Base-by-base conservation (phyloP, 306 rosid species). In the Castanospermum australe region DNA sequence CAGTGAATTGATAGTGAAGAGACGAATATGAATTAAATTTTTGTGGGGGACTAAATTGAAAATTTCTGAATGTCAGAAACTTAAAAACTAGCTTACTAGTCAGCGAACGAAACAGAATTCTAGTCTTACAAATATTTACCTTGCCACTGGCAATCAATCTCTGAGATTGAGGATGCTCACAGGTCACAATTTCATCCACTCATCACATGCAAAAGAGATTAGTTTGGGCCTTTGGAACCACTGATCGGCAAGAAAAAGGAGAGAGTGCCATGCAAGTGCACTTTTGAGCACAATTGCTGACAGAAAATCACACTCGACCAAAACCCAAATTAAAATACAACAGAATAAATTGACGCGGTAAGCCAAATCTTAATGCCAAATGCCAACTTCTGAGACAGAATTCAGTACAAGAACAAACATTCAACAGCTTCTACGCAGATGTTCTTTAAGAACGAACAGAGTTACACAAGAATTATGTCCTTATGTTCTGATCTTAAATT, bases 401-500 rank as follows among this genome's bases (percentile, higher is more conserved):
- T 63, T 45, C 44, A 42, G 57, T 24, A 57, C 22, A 75, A 54
- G 39, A 33, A 50, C 81, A 76, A 65, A 5, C 44, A 76, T 13
- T 42, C 25, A 66, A 72, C 39, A 67, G 55, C 84, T 62, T 21
- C 69, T 36, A 17, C 8, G 47, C 35, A 75, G 52, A 33, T 57
- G 45, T 39, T 60, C 47, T 51, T 57, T 68, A 22, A 48, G 59
- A 70, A 78, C 36, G 38, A 52, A 42, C 47, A 51, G 62, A 62
- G n/a, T n/a, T n/a, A n/a, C n/a, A n/a, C n/a, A n/a, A 15, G 52
- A 82, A 56, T 17, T 38, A 56, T 38, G 71, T 69, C 67, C 42
- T 21, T 21, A 28, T 20, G 54, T 62, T 38, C 52, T 32, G 66
- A 42, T 35, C 82, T 63, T 64, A 64, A 68, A 64, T 67, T 63